A percentile compares a stretch with the other conserved stretches of the same genome.
Evolutionary conservation across 208 protist genomes (phyloP).

Genomic region (Crithidia brevicula): DNA sequence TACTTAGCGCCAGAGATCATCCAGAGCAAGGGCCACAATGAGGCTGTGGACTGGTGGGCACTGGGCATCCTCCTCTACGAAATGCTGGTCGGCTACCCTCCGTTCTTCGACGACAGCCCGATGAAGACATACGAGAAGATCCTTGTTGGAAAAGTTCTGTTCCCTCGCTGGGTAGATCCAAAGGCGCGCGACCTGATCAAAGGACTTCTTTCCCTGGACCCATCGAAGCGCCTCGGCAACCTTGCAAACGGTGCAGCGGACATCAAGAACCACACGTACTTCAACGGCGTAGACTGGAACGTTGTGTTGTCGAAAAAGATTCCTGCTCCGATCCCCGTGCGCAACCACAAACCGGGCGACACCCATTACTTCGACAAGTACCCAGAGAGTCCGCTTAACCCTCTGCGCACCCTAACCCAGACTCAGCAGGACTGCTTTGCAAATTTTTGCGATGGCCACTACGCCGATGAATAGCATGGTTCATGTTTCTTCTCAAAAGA

Average conservation of each 20-base stretch:
- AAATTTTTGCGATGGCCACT: constrained; percentile 90
- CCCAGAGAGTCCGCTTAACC: constrained; percentile 82
- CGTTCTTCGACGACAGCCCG: constrained; percentile 93
- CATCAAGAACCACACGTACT: constrained; percentile 97
- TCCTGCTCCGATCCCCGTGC: constrained; percentile 83
- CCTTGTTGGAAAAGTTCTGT: constrained; percentile 77
- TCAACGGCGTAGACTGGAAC: constrained; percentile 95
- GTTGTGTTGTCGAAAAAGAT: constrained; percentile 84
- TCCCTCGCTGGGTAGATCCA: constrained; percentile 84
- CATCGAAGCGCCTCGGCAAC: constrained; percentile 88
- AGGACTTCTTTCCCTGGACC: constrained; percentile 80
- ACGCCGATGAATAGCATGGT: constrained; percentile 54
- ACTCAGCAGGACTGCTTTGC: constrained; percentile 88
- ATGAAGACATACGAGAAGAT: constrained; percentile 95
- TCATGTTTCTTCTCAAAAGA: too few relatives aligned
- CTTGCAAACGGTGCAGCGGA: constrained; percentile 91
- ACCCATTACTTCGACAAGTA: constrained; percentile 94
- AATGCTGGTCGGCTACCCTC: constrained; percentile 91
- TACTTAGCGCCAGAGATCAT: constrained; percentile 91
- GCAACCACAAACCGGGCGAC: constrained; percentile 76
- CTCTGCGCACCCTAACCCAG: constrained; percentile 71
- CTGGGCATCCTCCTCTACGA: constrained; percentile 91
- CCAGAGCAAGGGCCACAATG: constrained; percentile 84
- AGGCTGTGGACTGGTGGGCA: constrained; percentile 91
- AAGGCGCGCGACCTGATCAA: constrained; percentile 88